A percentile compares a stretch with the other conserved stretches of the same genome.
phyloP scores from a whole-genome alignment of 495 filamentous ascomycete genomes.

The Astrothelium subdiscretum region DNA sequence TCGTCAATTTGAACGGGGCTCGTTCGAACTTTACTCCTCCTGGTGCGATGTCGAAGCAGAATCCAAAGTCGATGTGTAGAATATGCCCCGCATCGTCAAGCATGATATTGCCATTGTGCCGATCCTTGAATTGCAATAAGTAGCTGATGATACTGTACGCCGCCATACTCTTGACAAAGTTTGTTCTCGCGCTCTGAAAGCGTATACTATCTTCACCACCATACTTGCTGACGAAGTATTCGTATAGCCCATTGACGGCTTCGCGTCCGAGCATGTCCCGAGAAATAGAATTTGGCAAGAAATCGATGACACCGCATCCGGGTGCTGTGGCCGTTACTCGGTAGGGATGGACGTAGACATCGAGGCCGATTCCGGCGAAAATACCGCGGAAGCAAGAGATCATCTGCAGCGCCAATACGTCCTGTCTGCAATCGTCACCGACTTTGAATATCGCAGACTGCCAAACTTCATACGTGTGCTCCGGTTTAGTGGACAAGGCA shows the following conservation, averaged over 20 bases:
- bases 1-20: constrained; percentile 94
- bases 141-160: constrained; percentile 99
- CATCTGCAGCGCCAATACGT: constrained; percentile 93
- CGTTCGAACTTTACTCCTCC: constrained; percentile 95
- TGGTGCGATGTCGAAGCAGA: constrained; percentile 97
- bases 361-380: constrained; percentile 83
- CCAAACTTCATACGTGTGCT: constrained; percentile 71
- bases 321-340: constrained; percentile 97
- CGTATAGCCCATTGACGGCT: constrained; percentile 93
- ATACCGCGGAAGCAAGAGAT: constrained; percentile 95
- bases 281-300: constrained; percentile 92
- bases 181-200: constrained; percentile 91
- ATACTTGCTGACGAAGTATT: constrained; percentile 96
- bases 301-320: constrained; percentile 96
- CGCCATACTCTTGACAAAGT: constrained; percentile 99
- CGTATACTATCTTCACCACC: constrained; percentile 85
- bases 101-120: constrained; percentile 99
- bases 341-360: constrained; percentile 95
- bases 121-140: constrained; percentile 95
- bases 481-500: constrained; percentile 16
- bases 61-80: constrained; percentile 98
- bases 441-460: constrained; percentile 99
- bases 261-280: constrained; percentile 97
- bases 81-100: constrained; percentile 94
- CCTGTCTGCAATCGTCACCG: constrained; percentile 95